phyloP scores from a whole-genome alignment of 1,139 yeast species.

The Debaryomyces udenii region DNA sequence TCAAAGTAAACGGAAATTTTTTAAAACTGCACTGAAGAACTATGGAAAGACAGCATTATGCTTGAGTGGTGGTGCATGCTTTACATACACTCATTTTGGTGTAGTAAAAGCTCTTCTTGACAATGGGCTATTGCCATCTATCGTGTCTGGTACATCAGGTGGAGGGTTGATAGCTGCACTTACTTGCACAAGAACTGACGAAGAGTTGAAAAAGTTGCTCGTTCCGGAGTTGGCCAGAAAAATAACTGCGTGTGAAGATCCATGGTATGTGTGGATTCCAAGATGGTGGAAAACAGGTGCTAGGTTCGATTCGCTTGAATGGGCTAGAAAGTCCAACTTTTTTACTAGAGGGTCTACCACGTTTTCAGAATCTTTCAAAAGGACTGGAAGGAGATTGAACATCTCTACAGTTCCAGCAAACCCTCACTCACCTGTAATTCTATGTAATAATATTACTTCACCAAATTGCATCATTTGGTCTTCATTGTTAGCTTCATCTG shows the following conservation, averaged over 20 bases:
- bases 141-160: constrained; percentile 79
- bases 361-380: constrained; percentile 66
- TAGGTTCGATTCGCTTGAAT: constrained; percentile 69
- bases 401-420: constrained; percentile 82
- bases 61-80: constrained; percentile 80
- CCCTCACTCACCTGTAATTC: constrained; percentile 78
- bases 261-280: constrained; percentile 61
- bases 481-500: constrained; percentile 73
- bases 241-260: constrained; percentile 74
- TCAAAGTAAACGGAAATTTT: constrained; percentile 53
- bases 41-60: constrained; percentile 76
- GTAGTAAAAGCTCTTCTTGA: constrained; percentile 72
- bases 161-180: constrained; percentile 82
- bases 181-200: constrained; percentile 69
- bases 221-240: constrained; percentile 65
- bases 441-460: constrained; percentile 75
- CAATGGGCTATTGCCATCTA: constrained; percentile 64
- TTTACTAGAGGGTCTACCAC: constrained; percentile 76
- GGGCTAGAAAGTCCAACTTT: constrained; percentile 73
- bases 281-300: constrained; percentile 80
- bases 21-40: constrained; percentile 61
- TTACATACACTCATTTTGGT: constrained; percentile 79
- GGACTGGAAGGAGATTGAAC: constrained; percentile 72
- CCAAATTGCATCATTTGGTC: constrained; percentile 88
- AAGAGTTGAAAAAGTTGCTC: constrained; percentile 58